Evolutionary conservation across 2,329 filamentous ascomycete species (phyloP), one percentile per base, ranked within the genome.

Genomic region (Fonsecaea monophora): DNA sequence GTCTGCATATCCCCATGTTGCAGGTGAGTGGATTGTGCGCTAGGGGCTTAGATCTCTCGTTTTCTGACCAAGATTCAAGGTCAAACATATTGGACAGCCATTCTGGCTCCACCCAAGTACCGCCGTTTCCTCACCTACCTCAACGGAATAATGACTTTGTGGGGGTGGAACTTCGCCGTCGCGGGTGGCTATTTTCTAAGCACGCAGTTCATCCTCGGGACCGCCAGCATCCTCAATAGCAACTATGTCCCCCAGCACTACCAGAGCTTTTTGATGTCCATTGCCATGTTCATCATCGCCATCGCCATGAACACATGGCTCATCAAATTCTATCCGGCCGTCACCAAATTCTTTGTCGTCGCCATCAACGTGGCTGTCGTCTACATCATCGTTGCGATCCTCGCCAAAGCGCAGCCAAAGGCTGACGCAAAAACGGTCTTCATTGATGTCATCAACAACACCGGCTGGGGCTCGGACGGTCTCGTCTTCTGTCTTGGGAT

Each of bases 141-240:
- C 61, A 84, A 81, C 1, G 83, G 82, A 15, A 85, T 81, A 78
- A 80, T 85, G 67, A 83, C 83, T 1, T 85, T 83, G 78, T 81
- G 82, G 21, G 84, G 83, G 13, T 79, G 81, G 32, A 81, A 86
- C 63, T 86, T 86, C 69, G 84, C 83, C 7, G 82, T 78, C 70
- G 83, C 84, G 3, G 59, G 42, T 37, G 54, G 48, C 8, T 60
- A 30, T 21, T 37, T 66, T n/a, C 50, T 61, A 37, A 62, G 50
- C 9, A 69, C 62, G 50, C 13, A 69, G 35, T 13, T 70, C 61
- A 35, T 60, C 25, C 4, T 72, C 32, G 59, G 58, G 12, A 37
- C 63, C 15, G 66, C 62, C 2, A 54, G 18, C 13, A 65, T 70
- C 53, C 62, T 50, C 37, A 40, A 68, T 32, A 60, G 64, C 2